Evolutionary conservation across 768 basidiomycete genomes (phyloP), one percentile per base, ranked within the genome.

Genomic region (Tricholoma matsutake): DNA sequence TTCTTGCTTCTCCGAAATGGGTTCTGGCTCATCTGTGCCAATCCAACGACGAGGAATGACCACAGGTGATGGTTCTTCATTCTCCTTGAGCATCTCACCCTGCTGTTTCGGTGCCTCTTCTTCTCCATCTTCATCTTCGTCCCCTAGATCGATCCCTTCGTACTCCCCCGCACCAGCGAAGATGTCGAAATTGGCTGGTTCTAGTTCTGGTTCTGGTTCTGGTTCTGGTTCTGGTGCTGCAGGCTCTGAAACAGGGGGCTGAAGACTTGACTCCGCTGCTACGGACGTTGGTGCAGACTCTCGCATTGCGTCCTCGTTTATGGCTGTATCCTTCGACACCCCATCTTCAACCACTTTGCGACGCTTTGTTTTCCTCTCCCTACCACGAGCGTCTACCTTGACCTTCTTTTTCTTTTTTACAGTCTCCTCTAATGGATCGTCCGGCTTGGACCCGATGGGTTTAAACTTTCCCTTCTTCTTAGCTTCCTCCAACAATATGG

Each of bases 111-210:
- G 20, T 51, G 37, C 4, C 9, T 18, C 8, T 54, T 16, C 37
- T 29, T 47, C 39, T 9, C 22, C 22, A 25, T 68, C 66, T 4
- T 76, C 79, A 11, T 81, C 80, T 5, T 81, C 80, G 32, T 82
- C 85, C 18, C 75, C 82, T 3, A 83, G 64, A 51, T 84, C 81
- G 6, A 90, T 70, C 1, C 91, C 91, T 56, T 88, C 81, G 68
- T 96, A 97, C 54, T 92, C 92, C 8, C 88, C 94, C 4, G 85
- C 91, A 57, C 78, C 94, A 1, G 86, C 90, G 70, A 97, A 97
- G 45, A 97, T 96, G 69, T 96, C 91, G 43, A 92, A 83, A 56
- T 92, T 86, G 18, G 85, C 86, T n/a, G 75, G 71, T 6, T 78
- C 63, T 6, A 77, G 73, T 60, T 78, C 76, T 0, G 73, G n/a